A percentile compares a stretch with the other conserved stretches of the same genome.
Evolutionary conservation across 768 basidiomycete genomes (phyloP).

Genomic region (Hemileccinum rubropunctum): DNA sequence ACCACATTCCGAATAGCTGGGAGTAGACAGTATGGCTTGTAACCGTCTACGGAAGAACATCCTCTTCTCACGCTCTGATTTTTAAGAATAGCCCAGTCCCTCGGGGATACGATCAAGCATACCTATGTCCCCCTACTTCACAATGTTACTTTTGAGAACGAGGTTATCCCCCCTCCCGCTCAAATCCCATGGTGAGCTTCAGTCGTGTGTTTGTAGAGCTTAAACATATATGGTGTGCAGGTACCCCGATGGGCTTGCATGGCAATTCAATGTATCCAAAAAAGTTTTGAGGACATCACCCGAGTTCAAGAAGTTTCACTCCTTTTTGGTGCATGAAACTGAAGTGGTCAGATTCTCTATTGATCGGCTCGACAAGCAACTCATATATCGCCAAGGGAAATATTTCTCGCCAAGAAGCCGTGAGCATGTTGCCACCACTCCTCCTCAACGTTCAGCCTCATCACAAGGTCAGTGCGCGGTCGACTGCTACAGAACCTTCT

Average conservation of each 20-base stretch:
- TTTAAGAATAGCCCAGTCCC: constrained; percentile 58
- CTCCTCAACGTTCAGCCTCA: constrained; percentile 93
- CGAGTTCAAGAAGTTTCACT: constrained; percentile 93
- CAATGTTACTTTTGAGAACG: constrained; percentile 72
- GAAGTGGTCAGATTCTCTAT: constrained; percentile 71
- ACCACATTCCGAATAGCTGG: constrained; percentile 94
- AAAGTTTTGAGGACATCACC: constrained; percentile 80
- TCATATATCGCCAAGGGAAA: constrained; percentile 65
- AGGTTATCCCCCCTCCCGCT: constrained; percentile 71
- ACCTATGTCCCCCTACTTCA: constrained; percentile 76
- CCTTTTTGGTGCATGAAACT: constrained; percentile 95
- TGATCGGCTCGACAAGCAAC: background rate
- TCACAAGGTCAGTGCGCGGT: constrained; percentile 56
- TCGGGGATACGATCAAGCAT: constrained; percentile 76
- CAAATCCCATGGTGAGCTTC: constrained; percentile 76
- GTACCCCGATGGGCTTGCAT: constrained; percentile 94
- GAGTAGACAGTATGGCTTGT: constrained; percentile 66
- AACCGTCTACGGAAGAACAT: background rate
- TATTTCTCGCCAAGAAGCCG: constrained; percentile 93
- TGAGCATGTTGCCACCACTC: constrained; percentile 98
- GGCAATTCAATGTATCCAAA: constrained; percentile 94
- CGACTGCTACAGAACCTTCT: background rate
- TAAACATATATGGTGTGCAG: constrained; percentile 35
- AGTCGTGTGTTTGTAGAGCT: background rate
- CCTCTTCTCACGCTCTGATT: constrained; percentile 8